A percentile compares a stretch with the other conserved stretches of the same genome.
Evolutionary conservation across 2,329 filamentous ascomycete species (phyloP).

Genomic region (Penicillium fuscoglaucum): DNA sequence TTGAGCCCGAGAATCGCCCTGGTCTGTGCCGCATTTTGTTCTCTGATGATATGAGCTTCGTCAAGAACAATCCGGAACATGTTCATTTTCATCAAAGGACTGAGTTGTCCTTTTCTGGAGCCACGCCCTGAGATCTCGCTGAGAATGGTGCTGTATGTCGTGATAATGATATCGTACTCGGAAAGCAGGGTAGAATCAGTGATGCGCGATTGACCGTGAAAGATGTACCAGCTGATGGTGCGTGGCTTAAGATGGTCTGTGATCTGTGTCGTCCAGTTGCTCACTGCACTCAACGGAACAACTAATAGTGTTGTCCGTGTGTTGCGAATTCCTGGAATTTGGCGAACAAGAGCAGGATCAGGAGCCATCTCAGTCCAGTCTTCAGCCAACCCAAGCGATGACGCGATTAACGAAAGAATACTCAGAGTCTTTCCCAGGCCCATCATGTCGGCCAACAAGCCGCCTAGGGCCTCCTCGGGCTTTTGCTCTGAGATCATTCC

Average conservation of each 20-base stretch:
- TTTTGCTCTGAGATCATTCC: constrained; percentile 61
- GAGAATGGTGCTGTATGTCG: constrained; percentile 85
- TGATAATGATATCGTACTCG: constrained; percentile 80
- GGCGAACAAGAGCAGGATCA: constrained; percentile 37
- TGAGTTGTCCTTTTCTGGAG: constrained; percentile 55
- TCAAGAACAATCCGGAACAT: constrained; percentile 95
- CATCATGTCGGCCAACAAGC: constrained; percentile 84
- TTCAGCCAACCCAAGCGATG: constrained; percentile 62
- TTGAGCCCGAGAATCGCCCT: constrained; percentile 79
- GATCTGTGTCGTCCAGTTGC: constrained; percentile 94
- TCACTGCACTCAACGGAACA: constrained; percentile 84
- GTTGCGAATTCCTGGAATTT: constrained; percentile 55
- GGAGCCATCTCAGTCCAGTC: constrained; percentile 61
- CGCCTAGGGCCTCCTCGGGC: constrained; percentile 68
- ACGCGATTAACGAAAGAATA: constrained; percentile 73
- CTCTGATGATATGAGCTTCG: constrained; percentile 92
- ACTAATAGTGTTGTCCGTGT: constrained; percentile 80
- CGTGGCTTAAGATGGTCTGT: constrained; percentile 71
- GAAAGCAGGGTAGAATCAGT: constrained; percentile 68
- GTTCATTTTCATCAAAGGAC: constrained; percentile 73
- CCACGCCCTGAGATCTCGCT: constrained; percentile 70
- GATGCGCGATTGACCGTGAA: constrained; percentile 77
- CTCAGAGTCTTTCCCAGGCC: constrained; percentile 85
- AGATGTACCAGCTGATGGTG: constrained; percentile 72
- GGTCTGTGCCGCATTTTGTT: constrained; percentile 76